Evolutionary conservation across 208 protist species (phyloP), one percentile per base, ranked within the genome.

Genomic region (Porcisia hertigi): DNA sequence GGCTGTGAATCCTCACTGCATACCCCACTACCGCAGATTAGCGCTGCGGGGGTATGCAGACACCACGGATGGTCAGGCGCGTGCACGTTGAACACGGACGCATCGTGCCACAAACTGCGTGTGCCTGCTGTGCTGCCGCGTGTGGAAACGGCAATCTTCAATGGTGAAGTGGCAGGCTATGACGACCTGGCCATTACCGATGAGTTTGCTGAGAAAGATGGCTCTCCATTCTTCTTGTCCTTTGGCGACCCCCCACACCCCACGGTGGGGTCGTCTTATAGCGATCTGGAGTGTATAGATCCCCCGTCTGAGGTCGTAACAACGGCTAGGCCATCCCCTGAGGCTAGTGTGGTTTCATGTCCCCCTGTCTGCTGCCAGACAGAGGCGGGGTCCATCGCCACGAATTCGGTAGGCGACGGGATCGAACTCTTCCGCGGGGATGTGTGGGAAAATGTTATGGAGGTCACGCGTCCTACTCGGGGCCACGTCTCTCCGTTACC

Each of bases 101-200:
- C 53, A 20, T 18, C 14, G 11, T 23, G 45, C 30, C 34, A 72
- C 49, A 47, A 20, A 36, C 30, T 16, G 52, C n/a, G 9, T 14
- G 4, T 1, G n/a, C 57, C 52, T 4, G n/a, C 41, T 6, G 53
- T 55, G 7, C 45, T 77, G 2, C 49, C 78, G 12, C 73, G 77
- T 36, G 59, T 77, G 2, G 67, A 43, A 36, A 77, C 78, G 39
- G 67, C 78, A 25, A 77, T 82, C 52, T 75, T 82, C 52, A 71
- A 82, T 69, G 12, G 39, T 8, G 60, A 23, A 20, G 45, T 14
- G 2, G 12, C 52, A 14, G 7, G 3, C 9, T 12, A 23, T 36
- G 3, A 2, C 25, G 39, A 53, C 52, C 34, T 25, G 57, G 36
- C 30, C 54, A 14, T 58, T 7, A 23, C 55, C 4, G 71, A 71